Conservation (phyloP, 2,329 filamentous ascomycete species). For the Atkinsonella texensis region DNA sequence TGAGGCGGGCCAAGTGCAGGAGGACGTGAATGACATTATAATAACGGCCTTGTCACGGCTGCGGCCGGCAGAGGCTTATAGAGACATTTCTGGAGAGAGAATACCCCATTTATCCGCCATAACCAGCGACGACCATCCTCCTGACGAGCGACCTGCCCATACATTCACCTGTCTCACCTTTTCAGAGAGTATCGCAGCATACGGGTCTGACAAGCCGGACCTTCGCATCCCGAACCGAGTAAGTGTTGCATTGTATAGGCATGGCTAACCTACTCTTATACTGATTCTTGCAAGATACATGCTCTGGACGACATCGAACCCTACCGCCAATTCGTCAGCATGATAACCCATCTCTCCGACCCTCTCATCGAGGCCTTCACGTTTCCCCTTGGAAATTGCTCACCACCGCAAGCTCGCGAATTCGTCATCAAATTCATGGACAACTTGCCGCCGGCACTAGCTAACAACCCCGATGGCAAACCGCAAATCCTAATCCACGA, state of each 20-base stretch:
- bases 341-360: conserved; percentile 57
- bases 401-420: conserved; percentile 39
- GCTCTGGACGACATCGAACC: conserved; percentile 45
- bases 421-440: conserved; percentile 65
- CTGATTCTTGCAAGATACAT: conserved; percentile 41
- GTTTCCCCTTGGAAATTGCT: conserved; percentile 43
- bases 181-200: conserved; percentile 53
- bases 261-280: background rate
- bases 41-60: conserved; percentile 17
- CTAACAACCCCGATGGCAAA: conserved; percentile 60
- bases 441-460: conserved; percentile 43
- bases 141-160: conserved; percentile 16
- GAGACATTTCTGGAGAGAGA: conserved; percentile 36
- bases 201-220: conserved; percentile 90
- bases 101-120: conserved; percentile 21
- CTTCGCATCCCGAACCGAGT: conserved; percentile 60
- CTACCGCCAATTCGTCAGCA: conserved; percentile 54
- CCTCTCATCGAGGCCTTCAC: conserved; percentile 68
- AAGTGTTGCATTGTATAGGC: conserved; percentile 10
- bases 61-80: conserved; percentile 41
- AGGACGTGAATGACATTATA: conserved; percentile 25
- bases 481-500: conserved; percentile 72
- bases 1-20: conserved; percentile 28
- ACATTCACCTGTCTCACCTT: conserved; percentile 24
- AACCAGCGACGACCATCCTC: conserved; percentile 3